Evolutionary conservation across 805 yeast species (phyloP).

Genomic region (Saccharomyces eubayanus): DNA sequence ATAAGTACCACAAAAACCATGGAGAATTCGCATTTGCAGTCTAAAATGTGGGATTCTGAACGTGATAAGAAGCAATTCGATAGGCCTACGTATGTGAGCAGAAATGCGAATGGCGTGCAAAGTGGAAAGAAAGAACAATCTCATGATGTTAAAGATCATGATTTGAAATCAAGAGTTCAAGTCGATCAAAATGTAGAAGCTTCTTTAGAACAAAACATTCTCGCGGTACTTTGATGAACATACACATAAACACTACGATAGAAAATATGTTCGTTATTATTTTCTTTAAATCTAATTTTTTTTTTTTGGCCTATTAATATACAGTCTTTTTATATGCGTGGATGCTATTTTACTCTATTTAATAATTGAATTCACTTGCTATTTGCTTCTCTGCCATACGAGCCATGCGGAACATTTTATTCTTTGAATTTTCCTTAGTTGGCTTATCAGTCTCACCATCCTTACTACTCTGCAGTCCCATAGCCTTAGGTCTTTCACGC

Average conservation of each 20-base stretch:
- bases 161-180: constrained; percentile 21
- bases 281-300: neutral
- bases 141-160: neutral
- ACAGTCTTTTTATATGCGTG: neutral
- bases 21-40: constrained; percentile 21
- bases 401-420: constrained; percentile 71
- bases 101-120: neutral
- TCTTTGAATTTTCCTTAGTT: constrained; percentile 58
- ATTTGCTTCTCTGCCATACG: constrained; percentile 54
- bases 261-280: neutral
- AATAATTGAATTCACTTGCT: constrained; percentile 65
- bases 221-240: constrained; percentile 18
- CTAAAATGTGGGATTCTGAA: constrained; percentile 52
- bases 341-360: neutral
- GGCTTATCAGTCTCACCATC: constrained; percentile 34
- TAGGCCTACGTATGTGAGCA: constrained; percentile 38
- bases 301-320: neutral
- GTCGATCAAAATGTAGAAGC: constrained; percentile 12
- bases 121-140: neutral
- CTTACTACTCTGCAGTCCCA: constrained; percentile 39
- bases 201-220: constrained; percentile 24
- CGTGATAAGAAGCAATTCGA: constrained; percentile 48
- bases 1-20: constrained; percentile 12
- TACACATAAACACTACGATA: neutral
- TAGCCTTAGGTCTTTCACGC: constrained; percentile 85